Evolutionary conservation across 2,329 filamentous ascomycete species (phyloP).

Genomic region (Chaetothyriales sp.): DNA sequence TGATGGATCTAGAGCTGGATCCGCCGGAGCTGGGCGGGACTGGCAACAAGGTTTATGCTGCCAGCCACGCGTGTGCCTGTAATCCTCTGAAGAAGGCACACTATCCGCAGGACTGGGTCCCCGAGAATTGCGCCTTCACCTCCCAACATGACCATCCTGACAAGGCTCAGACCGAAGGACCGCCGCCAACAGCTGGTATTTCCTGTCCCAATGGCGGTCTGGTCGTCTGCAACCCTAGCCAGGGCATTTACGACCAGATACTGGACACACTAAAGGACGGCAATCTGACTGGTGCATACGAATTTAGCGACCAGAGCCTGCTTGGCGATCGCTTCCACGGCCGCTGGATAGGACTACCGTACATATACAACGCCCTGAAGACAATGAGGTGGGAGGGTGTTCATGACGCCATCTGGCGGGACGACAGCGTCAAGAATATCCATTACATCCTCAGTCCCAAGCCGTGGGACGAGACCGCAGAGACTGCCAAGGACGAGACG

Average conservation of each 20-base stretch:
- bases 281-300: slow-evolving; percentile 31
- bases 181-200: slow-evolving; percentile 35
- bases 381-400: slow-evolving; percentile 36
- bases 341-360: slow-evolving; percentile 44
- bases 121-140: slow-evolving; percentile 47
- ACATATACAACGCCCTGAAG: slow-evolving; percentile 48
- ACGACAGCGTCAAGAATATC: slow-evolving; percentile 46
- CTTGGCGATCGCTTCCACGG: slow-evolving; percentile 42
- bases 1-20: slow-evolving; percentile 71
- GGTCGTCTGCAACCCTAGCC: slow-evolving; percentile 45
- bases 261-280: slow-evolving; percentile 29
- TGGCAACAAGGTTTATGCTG: slow-evolving; percentile 59
- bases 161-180: slow-evolving; percentile 37
- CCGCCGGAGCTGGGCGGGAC: slow-evolving; percentile 33
- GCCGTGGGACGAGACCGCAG: slow-evolving; percentile 43
- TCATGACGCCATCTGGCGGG: slow-evolving; percentile 41
- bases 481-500: slow-evolving; percentile 28
- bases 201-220: slow-evolving; percentile 47
- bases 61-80: slow-evolving; percentile 71
- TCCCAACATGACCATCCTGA: slow-evolving; percentile 38
- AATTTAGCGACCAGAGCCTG: slow-evolving; percentile 46
- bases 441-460: slow-evolving; percentile 49
- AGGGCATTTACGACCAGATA: slow-evolving; percentile 34
- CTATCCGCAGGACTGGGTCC: slow-evolving; percentile 56
- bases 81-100: slow-evolving; percentile 65